Conservation (phyloP, 2,329 filamentous ascomycete species). For the Aspergillus felis region DNA sequence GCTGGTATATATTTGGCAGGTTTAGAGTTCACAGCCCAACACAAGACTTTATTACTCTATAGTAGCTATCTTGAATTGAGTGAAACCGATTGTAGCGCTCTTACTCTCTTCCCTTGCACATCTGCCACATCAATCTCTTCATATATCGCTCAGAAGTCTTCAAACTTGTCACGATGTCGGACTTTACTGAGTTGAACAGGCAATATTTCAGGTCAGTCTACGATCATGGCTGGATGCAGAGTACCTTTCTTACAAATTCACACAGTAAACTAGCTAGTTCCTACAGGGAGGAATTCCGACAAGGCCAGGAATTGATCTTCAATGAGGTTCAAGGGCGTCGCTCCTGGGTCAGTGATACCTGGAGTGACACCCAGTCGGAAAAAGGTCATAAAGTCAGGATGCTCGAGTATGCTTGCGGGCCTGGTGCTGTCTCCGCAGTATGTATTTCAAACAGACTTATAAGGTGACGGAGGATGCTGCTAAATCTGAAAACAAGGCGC, state of each 20-base stretch:
- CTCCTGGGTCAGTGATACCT: slow-evolving; percentile 61
- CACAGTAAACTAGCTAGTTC: slow-evolving; percentile 49
- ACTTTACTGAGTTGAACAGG: slow-evolving; percentile 36
- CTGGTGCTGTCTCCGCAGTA: slow-evolving; percentile 63
- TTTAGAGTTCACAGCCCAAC: not conserved
- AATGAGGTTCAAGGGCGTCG: slow-evolving; percentile 51
- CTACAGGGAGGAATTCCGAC: slow-evolving; percentile 57
- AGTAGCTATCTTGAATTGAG: not conserved
- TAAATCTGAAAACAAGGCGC: slow-evolving; percentile 34
- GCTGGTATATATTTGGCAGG: not conserved
- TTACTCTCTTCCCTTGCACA: not conserved
- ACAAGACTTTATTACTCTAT: not conserved
- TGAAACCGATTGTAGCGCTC: not conserved
- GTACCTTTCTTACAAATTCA: not conserved
- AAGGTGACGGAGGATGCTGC: slow-evolving; percentile 1
- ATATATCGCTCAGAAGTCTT: not conserved
- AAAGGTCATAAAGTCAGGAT: slow-evolving; percentile 45
- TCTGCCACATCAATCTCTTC: not conserved
- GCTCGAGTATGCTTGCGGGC: slow-evolving; percentile 74
- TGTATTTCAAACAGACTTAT: slow-evolving; percentile 19
- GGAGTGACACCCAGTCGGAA: slow-evolving; percentile 34
- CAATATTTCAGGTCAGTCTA: slow-evolving; percentile 39
- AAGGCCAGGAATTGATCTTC: slow-evolving; percentile 52
- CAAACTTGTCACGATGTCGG: slow-evolving; percentile 21
- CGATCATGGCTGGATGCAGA: not conserved